Conservation (phyloP, 306 rosid genomes). For the Carpinus viminea region DNA sequence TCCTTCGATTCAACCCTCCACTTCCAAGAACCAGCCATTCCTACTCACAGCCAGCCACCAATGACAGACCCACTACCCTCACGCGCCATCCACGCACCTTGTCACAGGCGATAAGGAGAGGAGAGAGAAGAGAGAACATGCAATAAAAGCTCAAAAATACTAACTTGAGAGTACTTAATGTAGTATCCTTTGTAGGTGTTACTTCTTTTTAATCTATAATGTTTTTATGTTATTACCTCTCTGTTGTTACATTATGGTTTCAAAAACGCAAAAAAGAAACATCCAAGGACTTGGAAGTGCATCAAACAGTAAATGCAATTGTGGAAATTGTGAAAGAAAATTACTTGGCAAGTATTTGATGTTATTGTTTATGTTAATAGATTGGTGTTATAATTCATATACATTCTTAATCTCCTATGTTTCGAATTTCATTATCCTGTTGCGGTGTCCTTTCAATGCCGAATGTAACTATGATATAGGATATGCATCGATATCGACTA, state of each 20-base stretch:
- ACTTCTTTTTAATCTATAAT: not conserved
- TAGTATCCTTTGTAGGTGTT: too few species aligned
- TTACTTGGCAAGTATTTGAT: constrained; percentile 72
- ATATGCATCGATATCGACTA: constrained; percentile 78
- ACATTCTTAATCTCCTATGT: constrained; percentile 4
- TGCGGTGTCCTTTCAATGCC: constrained; percentile 83
- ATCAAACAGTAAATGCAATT: constrained; percentile 70
- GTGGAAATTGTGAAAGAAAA: constrained; percentile 87
- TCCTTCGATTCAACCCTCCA: too few species aligned
- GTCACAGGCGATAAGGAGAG: too few species aligned
- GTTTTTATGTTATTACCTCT: constrained; percentile 16
- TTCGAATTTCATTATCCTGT: constrained; percentile 25
- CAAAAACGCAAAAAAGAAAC: constrained; percentile 82
- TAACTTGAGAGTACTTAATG: too few species aligned
- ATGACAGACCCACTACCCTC: too few species aligned
- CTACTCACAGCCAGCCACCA: too few species aligned
- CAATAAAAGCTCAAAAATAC: too few species aligned
- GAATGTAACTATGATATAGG: constrained; percentile 66
- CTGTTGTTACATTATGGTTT: constrained; percentile 23
- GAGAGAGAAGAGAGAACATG: too few species aligned
- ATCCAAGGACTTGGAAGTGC: constrained; percentile 48
- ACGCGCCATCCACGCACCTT: too few species aligned
- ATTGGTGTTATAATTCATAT: constrained; percentile 12
- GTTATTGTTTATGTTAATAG: constrained; percentile 20
- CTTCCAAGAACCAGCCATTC: too few species aligned